Evolutionary conservation across 805 yeast genomes (phyloP), one percentile per base, ranked within the genome.

Genomic region (Wickerhamiella cacticola): DNA sequence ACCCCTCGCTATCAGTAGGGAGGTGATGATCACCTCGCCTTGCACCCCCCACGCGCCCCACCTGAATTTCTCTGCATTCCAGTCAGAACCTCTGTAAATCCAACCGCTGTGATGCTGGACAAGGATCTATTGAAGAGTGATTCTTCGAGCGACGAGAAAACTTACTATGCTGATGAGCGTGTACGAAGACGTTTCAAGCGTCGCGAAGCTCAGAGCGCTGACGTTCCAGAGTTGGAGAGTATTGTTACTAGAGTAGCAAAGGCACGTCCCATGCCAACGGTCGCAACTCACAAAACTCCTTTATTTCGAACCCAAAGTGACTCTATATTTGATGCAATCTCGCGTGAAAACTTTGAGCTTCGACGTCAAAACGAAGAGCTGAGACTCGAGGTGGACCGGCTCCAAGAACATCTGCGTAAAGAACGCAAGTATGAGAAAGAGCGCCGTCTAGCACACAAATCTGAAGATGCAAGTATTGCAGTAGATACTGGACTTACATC

Each of bases 351-450:
- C n/a, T 36, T 21, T 21, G 41, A 36, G 41, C 21, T 36, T 12
- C 41, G 41, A 12, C 41, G 41, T 22, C n/a, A 36, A n/a, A 22
- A 21, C 25, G 26, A 21, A 25, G 41, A 36, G 41, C 41, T 36
- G 25, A 22, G 21, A 19, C 26, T 19, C 9, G 23, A 34, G 23
- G 22, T 34, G 22, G 23, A 13, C 12, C 13, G 41, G 41, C 25
- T 36, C 8, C 26, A 31, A 16, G 15, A 36, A n/a, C 41, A 21
- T 10, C 39, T 16, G 39, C 21, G 19, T 16, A 10, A 19, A 34
- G 22, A 34, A 16, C 23, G 23, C 19, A 16, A 34, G 39, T 22
- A 34, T 12, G 33, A 13, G 21, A 31, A 31, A n/a, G 36, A 31
- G 36, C 36, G 36, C 8, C 5, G n/a, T n/a, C n/a, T n/a, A n/a